Base-by-base conservation (phyloP, 2,329 filamentous ascomycete genomes). In the Penicillium sp. region DNA sequence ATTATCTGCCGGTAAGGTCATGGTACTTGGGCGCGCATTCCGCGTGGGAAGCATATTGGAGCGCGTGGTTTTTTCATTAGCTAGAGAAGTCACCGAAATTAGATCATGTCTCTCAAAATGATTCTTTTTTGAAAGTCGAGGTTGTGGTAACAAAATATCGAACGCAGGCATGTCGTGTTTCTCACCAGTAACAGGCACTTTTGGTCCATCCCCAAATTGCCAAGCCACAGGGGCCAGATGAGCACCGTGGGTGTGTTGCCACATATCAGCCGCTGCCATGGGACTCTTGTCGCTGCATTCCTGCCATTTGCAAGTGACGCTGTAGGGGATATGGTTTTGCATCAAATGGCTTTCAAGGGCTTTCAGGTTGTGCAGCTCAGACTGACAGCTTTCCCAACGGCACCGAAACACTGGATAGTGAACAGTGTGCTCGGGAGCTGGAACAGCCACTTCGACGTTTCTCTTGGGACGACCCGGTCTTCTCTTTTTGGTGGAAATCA, bases 281-380 rank as follows among this genome's bases (percentile, higher is more conserved):
- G 53, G 54, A 5, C 52, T 61, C 11, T 54, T 48, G 45, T 61
- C 52, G 1, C 52, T 42, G 40, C 66, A 70, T 14, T 51, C 64
- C n/a, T 63, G 55, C 64, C 69, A 68, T 29, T 61, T 53, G 43
- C 66, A 72, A 3, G 51, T 56, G 34, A 70, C 64, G 14, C 64
- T 57, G 47, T 67, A 55, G 2, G 71, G 67, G 2, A 73, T 61
- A 53, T 88, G 86, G 3, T 82, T 68, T 61, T 84, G 87, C 48
- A 76, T 66, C 5, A 86, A 69, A 66, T 89, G 86, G 53, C 82
- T 83, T 56, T 80, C 79, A 5, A 88, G 71, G 0, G 81, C 83
- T 8, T 81, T 79, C 13, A 87, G 68, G 60, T 87, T 88, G 68
- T 88, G 86, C 5, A 88, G 71, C 58, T 86, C 78, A 0, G 82